These are phyloP conservation scores for Pouteria glomerata DNA, from an alignment of 148 eudicot genomes.

Conservation along the genomic window DNA sequence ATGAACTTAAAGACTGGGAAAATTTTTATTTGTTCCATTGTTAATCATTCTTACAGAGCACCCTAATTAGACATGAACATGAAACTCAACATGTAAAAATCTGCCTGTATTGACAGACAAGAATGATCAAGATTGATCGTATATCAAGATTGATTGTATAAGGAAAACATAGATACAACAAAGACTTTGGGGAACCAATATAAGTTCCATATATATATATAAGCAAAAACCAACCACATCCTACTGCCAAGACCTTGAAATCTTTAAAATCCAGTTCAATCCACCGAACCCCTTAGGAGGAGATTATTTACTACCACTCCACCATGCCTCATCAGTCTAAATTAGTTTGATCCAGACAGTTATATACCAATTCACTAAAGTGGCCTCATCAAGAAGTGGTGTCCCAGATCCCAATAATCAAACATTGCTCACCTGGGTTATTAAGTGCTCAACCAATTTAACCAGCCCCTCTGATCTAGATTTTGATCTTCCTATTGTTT, in stretches of 20 bases:
- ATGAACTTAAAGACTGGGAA: too few species aligned
- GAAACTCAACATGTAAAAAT: not conserved
- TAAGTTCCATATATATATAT: not conserved
- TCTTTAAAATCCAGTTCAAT: not conserved
- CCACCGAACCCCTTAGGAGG: not conserved
- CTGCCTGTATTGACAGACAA: not conserved
- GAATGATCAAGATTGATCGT: slow-evolving; percentile 1
- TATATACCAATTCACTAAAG: not conserved
- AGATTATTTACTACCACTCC: not conserved
- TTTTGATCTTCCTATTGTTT: not conserved
- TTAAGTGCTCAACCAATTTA: not conserved
- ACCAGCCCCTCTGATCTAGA: not conserved
- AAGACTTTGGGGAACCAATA: not conserved
- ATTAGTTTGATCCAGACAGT: not conserved
- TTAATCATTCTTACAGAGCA: too few species aligned
- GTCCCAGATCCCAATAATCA: not conserved
- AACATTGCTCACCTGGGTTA: not conserved
- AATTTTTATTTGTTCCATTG: too few species aligned
- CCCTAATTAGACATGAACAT: not conserved
- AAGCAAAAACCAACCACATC: not conserved
- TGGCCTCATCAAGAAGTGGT: not conserved
- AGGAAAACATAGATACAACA: not conserved
- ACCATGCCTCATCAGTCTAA: not conserved
- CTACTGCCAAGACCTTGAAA: too few species aligned
- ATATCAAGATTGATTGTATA: not conserved